Conservation (phyloP, 768 basidiomycete species). For the Suillus paluster region DNA sequence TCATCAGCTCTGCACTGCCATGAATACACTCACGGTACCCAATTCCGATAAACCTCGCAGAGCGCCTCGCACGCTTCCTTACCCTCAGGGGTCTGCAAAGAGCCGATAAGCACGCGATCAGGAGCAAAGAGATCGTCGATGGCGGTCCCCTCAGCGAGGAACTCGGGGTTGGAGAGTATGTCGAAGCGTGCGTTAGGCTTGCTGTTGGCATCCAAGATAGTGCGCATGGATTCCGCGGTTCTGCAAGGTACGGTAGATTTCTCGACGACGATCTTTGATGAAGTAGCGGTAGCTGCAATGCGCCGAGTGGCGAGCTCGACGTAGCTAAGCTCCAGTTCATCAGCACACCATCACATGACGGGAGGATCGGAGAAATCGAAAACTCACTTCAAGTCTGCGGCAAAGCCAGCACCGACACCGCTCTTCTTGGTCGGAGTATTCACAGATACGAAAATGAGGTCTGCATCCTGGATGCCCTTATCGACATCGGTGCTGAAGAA, state of each 20-base stretch:
- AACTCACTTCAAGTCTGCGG: slow-evolving; percentile 95
- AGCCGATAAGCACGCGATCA: slow-evolving; percentile 97
- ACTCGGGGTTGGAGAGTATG: slow-evolving; percentile 99
- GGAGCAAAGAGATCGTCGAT: slow-evolving; percentile 87
- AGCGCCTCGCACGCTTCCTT: slow-evolving; percentile 79
- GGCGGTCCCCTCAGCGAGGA: slow-evolving; percentile 98
- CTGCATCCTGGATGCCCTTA: slow-evolving; percentile 90
- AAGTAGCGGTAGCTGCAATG: slow-evolving; percentile 88
- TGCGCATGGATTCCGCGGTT: slow-evolving; percentile 99
- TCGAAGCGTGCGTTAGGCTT: slow-evolving; percentile 90
- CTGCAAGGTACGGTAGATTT: slow-evolving; percentile 99
- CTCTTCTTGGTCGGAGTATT: slow-evolving; percentile 99
- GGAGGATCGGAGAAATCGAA: slow-evolving; percentile 13
- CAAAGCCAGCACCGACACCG: slow-evolving; percentile 96
- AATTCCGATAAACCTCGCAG: slow-evolving; percentile 87
- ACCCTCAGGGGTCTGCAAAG: slow-evolving; percentile 88
- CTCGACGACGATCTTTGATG: slow-evolving; percentile 97
- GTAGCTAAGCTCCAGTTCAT: slow-evolving; percentile 59
- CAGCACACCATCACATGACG: slow-evolving; percentile 5
- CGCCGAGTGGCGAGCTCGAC: slow-evolving; percentile 96
- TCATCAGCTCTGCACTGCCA: slow-evolving; percentile 10
- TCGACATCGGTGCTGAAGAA: slow-evolving; percentile 98
- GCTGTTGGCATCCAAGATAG: slow-evolving; percentile 98
- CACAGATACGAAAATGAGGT: slow-evolving; percentile 97
- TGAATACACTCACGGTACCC: slow-evolving; percentile 79